Percentiles rank a stretch among this genome's conserved stretches.
These are phyloP conservation scores for Paratinospora sagittata DNA, from an alignment of 164 flowering plant species.

Conservation along the genomic window DNA sequence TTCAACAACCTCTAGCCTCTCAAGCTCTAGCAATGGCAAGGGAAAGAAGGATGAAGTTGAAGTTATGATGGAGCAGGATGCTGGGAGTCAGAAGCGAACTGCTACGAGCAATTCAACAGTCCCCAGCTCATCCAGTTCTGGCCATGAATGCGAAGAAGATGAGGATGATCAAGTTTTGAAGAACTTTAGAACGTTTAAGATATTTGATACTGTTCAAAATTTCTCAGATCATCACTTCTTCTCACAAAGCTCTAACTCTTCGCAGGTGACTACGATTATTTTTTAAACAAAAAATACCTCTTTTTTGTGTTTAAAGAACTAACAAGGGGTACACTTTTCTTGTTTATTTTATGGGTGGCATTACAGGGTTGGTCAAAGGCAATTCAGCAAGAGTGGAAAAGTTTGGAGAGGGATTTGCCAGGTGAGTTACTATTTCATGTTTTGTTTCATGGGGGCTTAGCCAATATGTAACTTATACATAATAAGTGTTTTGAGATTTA, in stretches of 20 bases:
- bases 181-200: constrained; percentile 27
- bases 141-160: constrained; percentile 5
- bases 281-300: neutral
- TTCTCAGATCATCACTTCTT: constrained; percentile 42
- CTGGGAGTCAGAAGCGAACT: constrained; percentile 2
- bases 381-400: constrained; percentile 32
- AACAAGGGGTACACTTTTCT: neutral
- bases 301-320: neutral
- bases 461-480: neutral
- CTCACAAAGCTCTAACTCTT: neutral
- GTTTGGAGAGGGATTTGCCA: constrained; percentile 27
- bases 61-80: neutral
- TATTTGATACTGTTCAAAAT: constrained; percentile 40
- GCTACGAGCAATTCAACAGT: constrained; percentile 21
- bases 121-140: neutral
- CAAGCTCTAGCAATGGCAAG: neutral
- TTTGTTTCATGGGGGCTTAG: neutral
- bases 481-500: neutral
- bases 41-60: constrained; percentile 10
- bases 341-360: constrained; percentile 14
- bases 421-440: too few relatives aligned
- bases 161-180: constrained; percentile 17
- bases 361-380: constrained; percentile 23
- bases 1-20: constrained; percentile 13
- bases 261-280: constrained; percentile 21